Conservation (phyloP, 352 stramenopile genomes). For the Globisporangium heterothallicum region DNA sequence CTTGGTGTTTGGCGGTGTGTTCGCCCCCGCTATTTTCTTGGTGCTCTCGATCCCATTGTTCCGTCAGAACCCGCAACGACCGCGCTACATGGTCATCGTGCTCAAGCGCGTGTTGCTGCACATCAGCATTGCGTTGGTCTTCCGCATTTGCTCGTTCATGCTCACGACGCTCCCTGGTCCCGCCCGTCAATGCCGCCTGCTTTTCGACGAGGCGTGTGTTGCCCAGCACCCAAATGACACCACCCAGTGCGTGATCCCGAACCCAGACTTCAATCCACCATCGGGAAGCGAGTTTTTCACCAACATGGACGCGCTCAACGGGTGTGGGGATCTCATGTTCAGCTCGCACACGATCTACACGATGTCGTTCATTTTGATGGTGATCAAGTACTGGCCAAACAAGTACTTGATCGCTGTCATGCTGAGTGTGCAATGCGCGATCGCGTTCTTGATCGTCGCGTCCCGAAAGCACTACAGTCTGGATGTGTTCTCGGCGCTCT, state of each 20-base stretch:
- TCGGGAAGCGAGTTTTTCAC: slow-evolving; percentile 45
- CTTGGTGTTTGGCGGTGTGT: slow-evolving; percentile 70
- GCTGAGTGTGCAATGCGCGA: slow-evolving; percentile 68
- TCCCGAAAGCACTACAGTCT: slow-evolving; percentile 89
- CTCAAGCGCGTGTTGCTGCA: slow-evolving; percentile 79
- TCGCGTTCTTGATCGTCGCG: slow-evolving; percentile 86
- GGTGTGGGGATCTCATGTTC: slow-evolving; percentile 90
- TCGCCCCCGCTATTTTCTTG: slow-evolving; percentile 65
- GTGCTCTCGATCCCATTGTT: slow-evolving; percentile 62
- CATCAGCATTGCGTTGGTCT: slow-evolving; percentile 62
- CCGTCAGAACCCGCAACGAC: slow-evolving; percentile 49
- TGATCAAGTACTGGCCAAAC: slow-evolving; percentile 87
- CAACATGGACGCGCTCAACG: slow-evolving; percentile 73
- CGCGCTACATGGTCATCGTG: slow-evolving; percentile 75
- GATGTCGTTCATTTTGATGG: slow-evolving; percentile 78
- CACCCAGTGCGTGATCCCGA: slow-evolving; percentile 47
- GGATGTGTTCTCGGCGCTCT: slow-evolving; percentile 86
- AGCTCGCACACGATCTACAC: slow-evolving; percentile 92
- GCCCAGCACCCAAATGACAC: slow-evolving; percentile 44
- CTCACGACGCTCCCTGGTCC: slow-evolving; percentile 64
- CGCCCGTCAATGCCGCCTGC: slow-evolving; percentile 63
- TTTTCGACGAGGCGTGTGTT: slow-evolving; percentile 61
- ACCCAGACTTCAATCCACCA: slow-evolving; percentile 74
- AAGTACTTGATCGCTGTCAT: slow-evolving; percentile 70
- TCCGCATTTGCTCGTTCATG: slow-evolving; percentile 80